Evolutionary conservation across 495 filamentous ascomycete genomes (phyloP).

Genomic region (Thermothielavioides terrestris): DNA sequence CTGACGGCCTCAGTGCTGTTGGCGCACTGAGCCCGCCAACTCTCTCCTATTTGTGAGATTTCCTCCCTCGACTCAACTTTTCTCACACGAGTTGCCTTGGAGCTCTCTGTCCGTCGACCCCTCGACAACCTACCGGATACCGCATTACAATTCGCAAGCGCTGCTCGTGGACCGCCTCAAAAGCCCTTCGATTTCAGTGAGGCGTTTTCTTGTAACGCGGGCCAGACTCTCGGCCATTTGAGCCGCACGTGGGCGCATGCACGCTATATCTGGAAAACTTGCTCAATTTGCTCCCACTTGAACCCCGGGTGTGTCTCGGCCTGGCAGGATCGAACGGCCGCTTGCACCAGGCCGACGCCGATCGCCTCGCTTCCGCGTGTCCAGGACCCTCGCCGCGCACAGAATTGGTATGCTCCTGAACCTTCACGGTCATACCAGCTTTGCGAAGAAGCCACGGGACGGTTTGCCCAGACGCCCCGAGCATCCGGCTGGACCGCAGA

Average conservation of each 20-base stretch:
- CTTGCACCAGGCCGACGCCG: neutral
- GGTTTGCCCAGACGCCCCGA: neutral
- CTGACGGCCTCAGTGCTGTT: neutral
- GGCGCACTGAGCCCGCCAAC: too few species aligned
- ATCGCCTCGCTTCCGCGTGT: conserved; percentile 2
- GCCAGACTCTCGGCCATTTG: too few species aligned
- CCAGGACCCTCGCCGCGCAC: neutral
- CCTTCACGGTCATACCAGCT: neutral
- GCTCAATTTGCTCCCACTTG: conserved; percentile 1
- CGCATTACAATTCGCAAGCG: neutral
- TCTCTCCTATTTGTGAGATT: too few species aligned
- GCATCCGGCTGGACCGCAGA: neutral
- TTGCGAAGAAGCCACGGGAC: neutral
- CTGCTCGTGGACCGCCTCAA: neutral
- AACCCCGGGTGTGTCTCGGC: neutral
- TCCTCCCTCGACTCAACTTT: too few species aligned
- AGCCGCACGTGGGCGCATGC: neutral
- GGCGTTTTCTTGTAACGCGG: too few species aligned
- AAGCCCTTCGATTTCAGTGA: too few species aligned
- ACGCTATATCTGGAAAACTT: neutral
- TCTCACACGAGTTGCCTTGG: too few species aligned
- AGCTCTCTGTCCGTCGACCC: neutral
- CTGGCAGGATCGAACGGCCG: neutral
- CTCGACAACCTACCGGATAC: neutral
- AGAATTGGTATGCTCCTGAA: neutral